Percentiles rank a stretch among this genome's conserved stretches.
phyloP scores from a whole-genome alignment of 1,284 basidiomycete species.

The Apiotrichum brassicae region DNA sequence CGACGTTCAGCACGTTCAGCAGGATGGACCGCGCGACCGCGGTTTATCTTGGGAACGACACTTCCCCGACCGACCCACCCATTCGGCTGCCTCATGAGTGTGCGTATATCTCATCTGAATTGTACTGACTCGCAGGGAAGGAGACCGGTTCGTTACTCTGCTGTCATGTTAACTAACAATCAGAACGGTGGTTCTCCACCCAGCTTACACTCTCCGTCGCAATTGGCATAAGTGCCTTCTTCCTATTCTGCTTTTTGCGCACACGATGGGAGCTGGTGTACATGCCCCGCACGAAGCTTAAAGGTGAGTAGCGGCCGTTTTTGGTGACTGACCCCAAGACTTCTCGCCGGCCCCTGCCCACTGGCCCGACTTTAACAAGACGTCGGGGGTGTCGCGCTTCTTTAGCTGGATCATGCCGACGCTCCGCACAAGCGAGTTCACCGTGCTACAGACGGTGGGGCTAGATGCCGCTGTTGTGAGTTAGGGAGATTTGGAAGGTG shows the following conservation, averaged over 20 bases:
- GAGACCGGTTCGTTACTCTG: not conserved
- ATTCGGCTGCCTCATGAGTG: too few species aligned
- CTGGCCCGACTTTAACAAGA: slow-evolving; percentile 24
- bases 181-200: slow-evolving; percentile 59
- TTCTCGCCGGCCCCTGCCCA: slow-evolving; percentile 38
- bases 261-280: slow-evolving; percentile 83
- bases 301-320: slow-evolving; percentile 55
- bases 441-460: slow-evolving; percentile 92
- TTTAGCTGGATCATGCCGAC: slow-evolving; percentile 96
- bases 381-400: slow-evolving; percentile 48
- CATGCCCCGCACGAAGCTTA: slow-evolving; percentile 86
- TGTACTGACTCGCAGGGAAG: not conserved
- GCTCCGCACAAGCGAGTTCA: slow-evolving; percentile 79
- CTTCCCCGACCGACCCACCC: too few species aligned
- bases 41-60: not conserved
- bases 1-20: too few species aligned
- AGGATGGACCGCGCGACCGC: not conserved
- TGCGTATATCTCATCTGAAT: too few species aligned
- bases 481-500: slow-evolving; percentile 17
- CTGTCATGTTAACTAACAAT: not conserved
- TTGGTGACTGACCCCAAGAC: slow-evolving; percentile 18
- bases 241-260: slow-evolving; percentile 80
- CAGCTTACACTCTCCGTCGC: slow-evolving; percentile 72
- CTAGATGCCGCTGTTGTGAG: slow-evolving; percentile 86
- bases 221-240: slow-evolving; percentile 73